phyloP scores from a whole-genome alignment of 345 rosid species.

The Eucalyptus viminalis region DNA sequence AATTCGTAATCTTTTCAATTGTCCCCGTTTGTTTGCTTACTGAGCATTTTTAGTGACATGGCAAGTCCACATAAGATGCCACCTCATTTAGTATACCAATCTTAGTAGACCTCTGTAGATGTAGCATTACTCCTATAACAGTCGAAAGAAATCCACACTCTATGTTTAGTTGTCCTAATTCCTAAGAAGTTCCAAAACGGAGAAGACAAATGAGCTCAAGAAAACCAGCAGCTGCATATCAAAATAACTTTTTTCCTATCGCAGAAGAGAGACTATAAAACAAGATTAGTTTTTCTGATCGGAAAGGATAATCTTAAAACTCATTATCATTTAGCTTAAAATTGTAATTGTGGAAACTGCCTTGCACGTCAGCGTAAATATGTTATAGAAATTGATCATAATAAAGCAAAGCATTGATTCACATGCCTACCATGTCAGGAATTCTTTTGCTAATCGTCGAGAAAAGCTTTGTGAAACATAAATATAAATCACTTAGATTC shows the following conservation, averaged over 20 bases:
- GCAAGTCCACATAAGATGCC: neutral
- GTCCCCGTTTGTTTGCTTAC: neutral
- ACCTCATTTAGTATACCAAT: neutral
- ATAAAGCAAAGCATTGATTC: neutral
- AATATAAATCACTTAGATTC: neutral
- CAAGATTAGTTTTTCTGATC: neutral
- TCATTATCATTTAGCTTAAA: neutral
- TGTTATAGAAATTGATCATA: neutral
- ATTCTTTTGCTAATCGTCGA: conserved; percentile 67
- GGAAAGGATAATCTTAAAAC: neutral
- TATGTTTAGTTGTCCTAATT: neutral
- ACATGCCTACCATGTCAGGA: conserved; percentile 87
- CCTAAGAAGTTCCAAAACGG: neutral
- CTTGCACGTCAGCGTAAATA: neutral
- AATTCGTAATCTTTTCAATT: neutral
- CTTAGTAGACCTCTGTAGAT: neutral
- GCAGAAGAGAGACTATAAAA: neutral
- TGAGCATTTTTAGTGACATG: neutral
- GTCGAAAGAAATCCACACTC: neutral
- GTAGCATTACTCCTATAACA: neutral
- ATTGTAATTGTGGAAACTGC: neutral
- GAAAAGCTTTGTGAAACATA: conserved; percentile 59
- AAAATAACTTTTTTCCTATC: neutral
- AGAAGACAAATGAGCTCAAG: neutral
- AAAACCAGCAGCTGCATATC: neutral